These are phyloP conservation scores for Trichoderma virens DNA, from an alignment of 495 filamentous ascomycete species.

Conservation along the genomic window DNA sequence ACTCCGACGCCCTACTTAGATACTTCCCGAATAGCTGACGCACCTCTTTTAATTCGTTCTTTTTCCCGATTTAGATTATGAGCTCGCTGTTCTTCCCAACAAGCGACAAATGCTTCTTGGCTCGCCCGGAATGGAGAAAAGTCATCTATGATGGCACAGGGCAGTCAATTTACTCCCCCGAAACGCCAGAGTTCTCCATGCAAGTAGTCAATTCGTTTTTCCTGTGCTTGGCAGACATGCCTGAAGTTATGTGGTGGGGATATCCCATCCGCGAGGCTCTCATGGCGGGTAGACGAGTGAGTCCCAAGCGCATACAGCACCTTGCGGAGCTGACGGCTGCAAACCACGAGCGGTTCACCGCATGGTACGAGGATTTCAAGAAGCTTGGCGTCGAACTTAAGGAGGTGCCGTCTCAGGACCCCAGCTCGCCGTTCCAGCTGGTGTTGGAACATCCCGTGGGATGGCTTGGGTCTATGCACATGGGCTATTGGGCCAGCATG, in stretches of 20 bases:
- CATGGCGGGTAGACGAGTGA: slow-evolving; percentile 5
- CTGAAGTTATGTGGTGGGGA: slow-evolving; percentile 14
- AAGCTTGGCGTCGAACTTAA: not conserved
- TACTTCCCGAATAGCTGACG: not conserved
- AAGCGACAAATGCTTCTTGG: slow-evolving; percentile 15
- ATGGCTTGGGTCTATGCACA: slow-evolving; percentile 15
- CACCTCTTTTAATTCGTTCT: not conserved
- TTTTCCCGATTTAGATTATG: slow-evolving; percentile 13
- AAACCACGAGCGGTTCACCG: slow-evolving; percentile 8
- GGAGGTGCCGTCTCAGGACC: slow-evolving; percentile 14
- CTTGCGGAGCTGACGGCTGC: not conserved
- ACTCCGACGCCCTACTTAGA: not conserved
- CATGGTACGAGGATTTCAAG: slow-evolving; percentile 11
- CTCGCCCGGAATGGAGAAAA: slow-evolving; percentile 13
- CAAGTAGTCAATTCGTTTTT: slow-evolving; percentile 13
- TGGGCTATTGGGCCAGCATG: slow-evolving; percentile 18
- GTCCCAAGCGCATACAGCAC: not conserved
- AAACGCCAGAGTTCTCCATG: not conserved
- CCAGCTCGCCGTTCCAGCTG: slow-evolving; percentile 9
- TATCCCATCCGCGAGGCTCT: slow-evolving; percentile 13
- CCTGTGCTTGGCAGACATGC: slow-evolving; percentile 13
- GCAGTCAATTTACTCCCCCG: not conserved
- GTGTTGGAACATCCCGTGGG: slow-evolving; percentile 9
- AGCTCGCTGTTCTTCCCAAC: slow-evolving; percentile 13
- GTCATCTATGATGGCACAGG: not conserved